phyloP scores from a whole-genome alignment of 2,329 filamentous ascomycete species.

The Fusarium sp. region DNA sequence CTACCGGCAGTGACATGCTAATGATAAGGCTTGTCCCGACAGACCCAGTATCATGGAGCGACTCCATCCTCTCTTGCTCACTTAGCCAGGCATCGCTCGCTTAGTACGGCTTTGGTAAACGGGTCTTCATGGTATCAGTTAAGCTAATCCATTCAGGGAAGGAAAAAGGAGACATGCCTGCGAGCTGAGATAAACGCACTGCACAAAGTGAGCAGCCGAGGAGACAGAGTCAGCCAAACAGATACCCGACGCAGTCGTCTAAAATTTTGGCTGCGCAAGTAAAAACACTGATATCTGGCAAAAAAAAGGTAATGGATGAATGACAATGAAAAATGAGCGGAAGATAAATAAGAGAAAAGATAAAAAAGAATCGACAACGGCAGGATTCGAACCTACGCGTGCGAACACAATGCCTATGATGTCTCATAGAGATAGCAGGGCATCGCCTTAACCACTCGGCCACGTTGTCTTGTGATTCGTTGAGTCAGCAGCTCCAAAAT shows the following conservation, averaged over 20 bases:
- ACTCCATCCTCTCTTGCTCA: neutral
- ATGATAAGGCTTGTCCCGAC: neutral
- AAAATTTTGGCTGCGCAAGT: fast-evolving
- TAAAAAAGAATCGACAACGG: slow-evolving; percentile 18
- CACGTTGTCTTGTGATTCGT: slow-evolving; percentile 24
- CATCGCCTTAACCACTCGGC: slow-evolving; percentile 34
- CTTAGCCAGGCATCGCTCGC: neutral
- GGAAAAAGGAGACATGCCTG: neutral
- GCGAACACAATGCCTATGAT: slow-evolving; percentile 34
- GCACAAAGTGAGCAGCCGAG: neutral
- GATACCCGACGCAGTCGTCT: no score
- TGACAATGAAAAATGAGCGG: no score
- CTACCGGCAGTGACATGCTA: neutral
- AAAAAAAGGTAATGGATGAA: no score
- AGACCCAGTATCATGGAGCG: neutral
- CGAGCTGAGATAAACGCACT: neutral
- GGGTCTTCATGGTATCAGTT: neutral
- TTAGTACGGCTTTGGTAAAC: neutral
- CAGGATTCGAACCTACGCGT: slow-evolving; percentile 35
- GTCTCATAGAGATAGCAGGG: slow-evolving; percentile 28
- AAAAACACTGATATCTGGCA: no score
- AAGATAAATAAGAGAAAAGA: neutral
- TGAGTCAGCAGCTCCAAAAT: no score
- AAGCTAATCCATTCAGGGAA: neutral
- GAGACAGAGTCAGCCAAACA: no score